Evolutionary conservation across 768 basidiomycete genomes (phyloP).

Genomic region (Pisolithus orientalis): DNA sequence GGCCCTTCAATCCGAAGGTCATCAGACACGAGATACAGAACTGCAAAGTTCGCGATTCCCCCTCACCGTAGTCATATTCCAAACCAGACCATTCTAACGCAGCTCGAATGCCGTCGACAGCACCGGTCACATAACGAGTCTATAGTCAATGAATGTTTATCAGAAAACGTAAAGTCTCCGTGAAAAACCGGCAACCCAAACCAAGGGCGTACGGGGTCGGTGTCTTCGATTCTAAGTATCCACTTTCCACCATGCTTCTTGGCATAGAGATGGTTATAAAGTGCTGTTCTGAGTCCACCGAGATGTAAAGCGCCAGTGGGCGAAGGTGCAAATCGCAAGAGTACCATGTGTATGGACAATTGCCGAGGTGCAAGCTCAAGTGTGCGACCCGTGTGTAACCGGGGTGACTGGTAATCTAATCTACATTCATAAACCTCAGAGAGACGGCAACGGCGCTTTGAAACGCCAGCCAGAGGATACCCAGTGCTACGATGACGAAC

Average conservation of each 20-base stretch:
- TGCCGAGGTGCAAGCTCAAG: too few species aligned
- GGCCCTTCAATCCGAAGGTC: constrained; percentile 49
- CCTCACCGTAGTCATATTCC: constrained; percentile 80
- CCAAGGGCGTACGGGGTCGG: constrained; percentile 69
- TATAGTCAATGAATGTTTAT: constrained; percentile 25
- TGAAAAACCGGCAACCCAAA: background rate
- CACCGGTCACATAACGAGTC: constrained; percentile 76
- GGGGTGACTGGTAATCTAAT: too few species aligned
- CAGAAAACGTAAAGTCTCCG: background rate
- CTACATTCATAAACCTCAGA: too few species aligned
- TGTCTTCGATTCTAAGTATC: constrained; percentile 93
- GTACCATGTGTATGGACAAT: constrained; percentile 34
- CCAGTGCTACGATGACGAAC: background rate
- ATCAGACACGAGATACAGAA: background rate
- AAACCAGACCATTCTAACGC: constrained; percentile 89
- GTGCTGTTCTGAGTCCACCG: constrained; percentile 88
- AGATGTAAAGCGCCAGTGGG: constrained; percentile 94
- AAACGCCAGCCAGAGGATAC: background rate
- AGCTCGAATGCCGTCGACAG: constrained; percentile 72
- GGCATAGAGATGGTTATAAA: constrained; percentile 88
- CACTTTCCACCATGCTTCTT: constrained; percentile 79
- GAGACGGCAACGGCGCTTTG: too few species aligned
- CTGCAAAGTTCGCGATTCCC: constrained; percentile 8
- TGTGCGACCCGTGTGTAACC: too few species aligned
- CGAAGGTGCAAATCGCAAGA: constrained; percentile 93